These are phyloP conservation scores for Syzygium malaccense DNA, from an alignment of 441 rosid species.

Conservation along the genomic window DNA sequence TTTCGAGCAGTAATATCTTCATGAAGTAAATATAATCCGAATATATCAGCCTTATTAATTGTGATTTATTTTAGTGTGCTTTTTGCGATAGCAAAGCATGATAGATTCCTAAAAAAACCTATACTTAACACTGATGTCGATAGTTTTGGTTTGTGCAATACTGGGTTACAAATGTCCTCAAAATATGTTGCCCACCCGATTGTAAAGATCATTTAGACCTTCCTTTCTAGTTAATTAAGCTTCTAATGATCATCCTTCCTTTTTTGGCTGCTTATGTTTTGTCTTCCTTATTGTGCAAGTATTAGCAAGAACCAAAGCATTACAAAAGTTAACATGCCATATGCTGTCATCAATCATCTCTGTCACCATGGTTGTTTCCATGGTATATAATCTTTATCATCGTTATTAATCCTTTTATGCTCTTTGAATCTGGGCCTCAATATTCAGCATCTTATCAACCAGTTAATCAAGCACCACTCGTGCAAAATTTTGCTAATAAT, in stretches of 20 bases:
- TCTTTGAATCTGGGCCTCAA: neutral
- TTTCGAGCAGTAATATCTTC: neutral
- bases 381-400: neutral
- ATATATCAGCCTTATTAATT: neutral
- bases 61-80: neutral
- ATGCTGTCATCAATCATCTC: neutral
- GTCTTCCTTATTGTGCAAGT: neutral
- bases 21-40: neutral
- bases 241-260: neutral
- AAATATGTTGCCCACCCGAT: neutral
- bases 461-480: neutral
- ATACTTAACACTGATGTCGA: neutral
- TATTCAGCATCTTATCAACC: neutral
- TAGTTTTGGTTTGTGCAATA: neutral
- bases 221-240: neutral
- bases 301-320: neutral
- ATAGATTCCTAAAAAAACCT: neutral
- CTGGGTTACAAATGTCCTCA: neutral
- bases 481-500: neutral
- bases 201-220: neutral
- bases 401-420: neutral
- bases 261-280: neutral
- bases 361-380: neutral
- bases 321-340: neutral
- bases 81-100: neutral